phyloP scores from a whole-genome alignment of 108 stramenopile species.

The Cylindrotheca fusiformis region DNA sequence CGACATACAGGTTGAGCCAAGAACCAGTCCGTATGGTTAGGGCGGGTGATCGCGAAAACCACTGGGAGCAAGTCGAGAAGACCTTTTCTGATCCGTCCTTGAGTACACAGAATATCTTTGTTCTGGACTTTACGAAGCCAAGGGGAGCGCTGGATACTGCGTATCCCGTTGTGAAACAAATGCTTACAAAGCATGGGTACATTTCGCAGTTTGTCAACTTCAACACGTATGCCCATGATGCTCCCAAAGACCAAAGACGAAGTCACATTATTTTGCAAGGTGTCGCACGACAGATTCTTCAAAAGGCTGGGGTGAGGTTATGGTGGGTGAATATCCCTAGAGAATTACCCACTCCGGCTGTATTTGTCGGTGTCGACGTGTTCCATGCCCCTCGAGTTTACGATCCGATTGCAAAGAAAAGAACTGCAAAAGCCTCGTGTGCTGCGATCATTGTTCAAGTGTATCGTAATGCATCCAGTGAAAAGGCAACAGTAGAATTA shows the following conservation, averaged over 20 bases:
- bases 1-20: conserved; percentile 37
- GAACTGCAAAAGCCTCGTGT: conserved; percentile 53
- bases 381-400: conserved; percentile 60
- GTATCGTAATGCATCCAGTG: conserved; percentile 18
- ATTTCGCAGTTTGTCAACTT: conserved; percentile 66
- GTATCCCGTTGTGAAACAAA: conserved; percentile 52
- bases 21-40: conserved; percentile 35
- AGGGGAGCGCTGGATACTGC: conserved; percentile 44
- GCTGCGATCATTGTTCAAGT: conserved; percentile 71
- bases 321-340: conserved; percentile 59
- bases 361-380: conserved; percentile 66
- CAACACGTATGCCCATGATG: conserved; percentile 51
- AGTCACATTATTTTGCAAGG: conserved; percentile 48
- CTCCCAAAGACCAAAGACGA: conserved; percentile 33
- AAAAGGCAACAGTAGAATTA: conserved; percentile 26
- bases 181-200: conserved; percentile 39
- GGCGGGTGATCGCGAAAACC: conserved; percentile 36
- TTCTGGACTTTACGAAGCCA: conserved; percentile 50
- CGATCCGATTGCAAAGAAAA: conserved; percentile 36
- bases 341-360: conserved; percentile 48
- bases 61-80: conserved; percentile 43
- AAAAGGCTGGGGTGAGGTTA: conserved; percentile 50
- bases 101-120: conserved; percentile 31
- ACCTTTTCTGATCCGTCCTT: conserved; percentile 25
- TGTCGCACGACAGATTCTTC: conserved; percentile 58